A percentile compares a stretch with the other conserved stretches of the same genome.
phyloP scores from a whole-genome alignment of 2,329 filamentous ascomycete species.

The Colletotrichum limetticola region DNA sequence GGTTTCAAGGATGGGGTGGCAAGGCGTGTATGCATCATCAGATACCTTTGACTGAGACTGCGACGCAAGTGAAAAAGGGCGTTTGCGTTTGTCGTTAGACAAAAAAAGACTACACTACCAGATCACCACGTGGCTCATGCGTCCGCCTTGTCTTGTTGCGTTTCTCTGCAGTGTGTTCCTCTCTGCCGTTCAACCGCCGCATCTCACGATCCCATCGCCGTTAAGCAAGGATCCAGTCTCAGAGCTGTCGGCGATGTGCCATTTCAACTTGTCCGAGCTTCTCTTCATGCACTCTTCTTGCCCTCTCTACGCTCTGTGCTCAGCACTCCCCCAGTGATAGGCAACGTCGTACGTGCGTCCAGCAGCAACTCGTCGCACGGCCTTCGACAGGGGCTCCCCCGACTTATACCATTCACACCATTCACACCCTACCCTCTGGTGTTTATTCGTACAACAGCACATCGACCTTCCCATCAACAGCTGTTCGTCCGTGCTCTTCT shows the following conservation, averaged over 20 bases:
- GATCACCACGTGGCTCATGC: constrained; percentile 22
- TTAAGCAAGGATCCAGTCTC: neutral
- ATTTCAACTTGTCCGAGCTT: neutral
- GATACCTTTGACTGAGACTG: constrained; percentile 23
- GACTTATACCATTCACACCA: neutral
- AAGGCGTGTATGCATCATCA: constrained; percentile 35
- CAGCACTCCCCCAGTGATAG: neutral
- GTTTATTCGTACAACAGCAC: neutral
- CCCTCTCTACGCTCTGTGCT: neutral
- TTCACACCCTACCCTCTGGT: too few relatives aligned
- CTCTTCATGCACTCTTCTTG: neutral
- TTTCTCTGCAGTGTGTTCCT: neutral
- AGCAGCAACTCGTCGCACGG: neutral
- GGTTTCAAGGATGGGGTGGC: constrained; percentile 25
- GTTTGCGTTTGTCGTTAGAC: constrained; percentile 6
- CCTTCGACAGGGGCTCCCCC: neutral
- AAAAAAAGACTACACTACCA: neutral
- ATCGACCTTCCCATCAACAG: neutral
- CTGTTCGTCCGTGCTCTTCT: neutral
- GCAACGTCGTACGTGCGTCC: neutral
- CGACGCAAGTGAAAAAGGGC: constrained; percentile 2
- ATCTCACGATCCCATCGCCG: neutral
- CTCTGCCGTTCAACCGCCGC: neutral
- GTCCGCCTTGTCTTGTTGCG: neutral
- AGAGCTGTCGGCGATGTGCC: neutral